phyloP scores from a whole-genome alignment of 352 stramenopile species.

The Blastocystis sp. region DNA sequence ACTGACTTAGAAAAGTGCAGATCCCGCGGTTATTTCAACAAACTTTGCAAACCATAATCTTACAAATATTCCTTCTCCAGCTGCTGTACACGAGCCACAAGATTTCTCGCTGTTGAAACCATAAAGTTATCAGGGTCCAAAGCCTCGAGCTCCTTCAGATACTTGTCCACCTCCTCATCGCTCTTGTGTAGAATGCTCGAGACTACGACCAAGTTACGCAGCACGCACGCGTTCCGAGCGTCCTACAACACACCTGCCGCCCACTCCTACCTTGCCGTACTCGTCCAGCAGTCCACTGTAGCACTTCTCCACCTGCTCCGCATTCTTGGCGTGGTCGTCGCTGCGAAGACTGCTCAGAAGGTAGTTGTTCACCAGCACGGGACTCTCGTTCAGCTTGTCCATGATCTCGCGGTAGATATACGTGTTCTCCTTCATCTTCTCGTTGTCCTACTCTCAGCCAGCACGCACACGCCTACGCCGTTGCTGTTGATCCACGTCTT shows the following conservation, averaged over 20 bases:
- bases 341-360: constrained; percentile 7
- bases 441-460: constrained; percentile 12
- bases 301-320: neutral
- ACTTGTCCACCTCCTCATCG: constrained; percentile 34
- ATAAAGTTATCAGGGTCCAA: constrained; percentile 6
- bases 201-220: constrained; percentile 39
- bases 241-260: neutral
- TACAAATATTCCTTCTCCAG: constrained; percentile 24
- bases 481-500: constrained; percentile 54
- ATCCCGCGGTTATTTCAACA: neutral
- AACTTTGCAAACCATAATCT: neutral
- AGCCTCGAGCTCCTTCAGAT: constrained; percentile 25
- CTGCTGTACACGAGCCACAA: neutral
- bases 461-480: neutral
- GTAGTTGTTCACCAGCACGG: constrained; percentile 47
- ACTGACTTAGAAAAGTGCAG: neutral
- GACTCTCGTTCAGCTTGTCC: constrained; percentile 57
- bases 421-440: constrained; percentile 59
- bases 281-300: constrained; percentile 29
- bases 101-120: constrained; percentile 18
- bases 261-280: constrained; percentile 14
- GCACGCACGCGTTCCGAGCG: neutral
- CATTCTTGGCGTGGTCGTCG: neutral
- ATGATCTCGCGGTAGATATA: constrained; percentile 54
- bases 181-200: constrained; percentile 24